Percentiles rank a stretch among this genome's conserved stretches.
Evolutionary conservation across 805 yeast genomes (phyloP).

Genomic region (Starmera pachycereana): DNA sequence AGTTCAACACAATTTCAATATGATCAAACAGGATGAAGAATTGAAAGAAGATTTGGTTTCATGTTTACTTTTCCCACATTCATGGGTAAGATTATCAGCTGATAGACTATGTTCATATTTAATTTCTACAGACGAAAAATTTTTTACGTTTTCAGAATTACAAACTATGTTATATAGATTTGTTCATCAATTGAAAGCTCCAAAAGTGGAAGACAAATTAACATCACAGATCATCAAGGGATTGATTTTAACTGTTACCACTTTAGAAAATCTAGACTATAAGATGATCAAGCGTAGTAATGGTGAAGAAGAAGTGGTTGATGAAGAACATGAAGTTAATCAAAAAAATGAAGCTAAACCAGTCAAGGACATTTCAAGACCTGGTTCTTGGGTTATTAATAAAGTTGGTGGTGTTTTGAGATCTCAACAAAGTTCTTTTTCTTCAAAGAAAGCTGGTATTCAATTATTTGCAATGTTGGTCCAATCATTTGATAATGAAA

Average conservation of each 20-base stretch:
- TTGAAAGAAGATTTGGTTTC: conserved; percentile 34
- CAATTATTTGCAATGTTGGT: conserved; percentile 59
- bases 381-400: conserved; percentile 40
- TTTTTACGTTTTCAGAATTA: conserved; percentile 21
- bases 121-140: conserved; percentile 29
- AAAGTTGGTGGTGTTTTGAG: conserved; percentile 55
- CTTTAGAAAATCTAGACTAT: conserved; percentile 18
- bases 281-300: conserved; percentile 18
- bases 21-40: conserved; percentile 17
- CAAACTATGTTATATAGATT: conserved; percentile 57
- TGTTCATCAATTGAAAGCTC: conserved; percentile 77
- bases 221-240: conserved; percentile 59
- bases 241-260: conserved; percentile 45
- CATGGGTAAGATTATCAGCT: conserved; percentile 77
- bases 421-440: conserved; percentile 48
- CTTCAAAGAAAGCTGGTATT: conserved; percentile 56
- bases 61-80: conserved; percentile 70
- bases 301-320: conserved; percentile 17
- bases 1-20: conserved; percentile 21
- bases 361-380: conserved; percentile 16
- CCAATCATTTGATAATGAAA: conserved; percentile 35
- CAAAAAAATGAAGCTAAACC: conserved; percentile 24
- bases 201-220: conserved; percentile 51
- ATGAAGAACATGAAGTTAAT: conserved; percentile 6
- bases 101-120: conserved; percentile 47